These are phyloP conservation scores for Pistacia atlantica DNA, from an alignment of 345 rosid species.

Conservation along the genomic window DNA sequence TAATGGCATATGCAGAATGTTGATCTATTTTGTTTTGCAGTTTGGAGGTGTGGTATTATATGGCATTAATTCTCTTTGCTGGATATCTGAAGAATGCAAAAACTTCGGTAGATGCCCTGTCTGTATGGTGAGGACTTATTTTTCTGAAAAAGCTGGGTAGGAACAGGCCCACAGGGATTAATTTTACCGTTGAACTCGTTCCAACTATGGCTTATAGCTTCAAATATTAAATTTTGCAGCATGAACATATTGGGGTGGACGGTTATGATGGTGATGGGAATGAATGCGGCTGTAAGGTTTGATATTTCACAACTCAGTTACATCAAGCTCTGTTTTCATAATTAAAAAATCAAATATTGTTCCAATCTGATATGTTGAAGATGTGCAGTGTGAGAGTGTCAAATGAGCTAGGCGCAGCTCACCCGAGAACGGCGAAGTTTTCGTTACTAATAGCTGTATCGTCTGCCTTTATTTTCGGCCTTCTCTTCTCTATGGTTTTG, in stretches of 20 bases:
- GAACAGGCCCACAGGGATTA: background rate
- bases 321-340: background rate
- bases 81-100: conserved; percentile 78
- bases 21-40: conserved; percentile 35
- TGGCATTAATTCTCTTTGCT: conserved; percentile 74
- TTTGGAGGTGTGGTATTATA: conserved; percentile 81
- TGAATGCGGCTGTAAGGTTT: conserved; percentile 56
- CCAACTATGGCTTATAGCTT: too few species aligned
- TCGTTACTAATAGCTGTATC: conserved; percentile 54
- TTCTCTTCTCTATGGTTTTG: conserved; percentile 41
- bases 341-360: background rate
- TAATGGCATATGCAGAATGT: background rate
- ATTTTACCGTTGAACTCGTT: too few species aligned
- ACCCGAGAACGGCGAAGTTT: conserved; percentile 57
- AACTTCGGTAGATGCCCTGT: conserved; percentile 73
- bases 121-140: conserved; percentile 60
- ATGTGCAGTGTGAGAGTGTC: conserved; percentile 70
- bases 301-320: background rate
- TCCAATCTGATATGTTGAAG: background rate
- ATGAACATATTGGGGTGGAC: conserved; percentile 74
- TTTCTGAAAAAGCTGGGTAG: background rate
- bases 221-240: background rate
- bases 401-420: conserved; percentile 81
- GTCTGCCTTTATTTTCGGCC: conserved; percentile 52
- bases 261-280: conserved; percentile 67